Base-by-base conservation (phyloP, 108 stramenopile species). In the Craspedostauros australis region DNA sequence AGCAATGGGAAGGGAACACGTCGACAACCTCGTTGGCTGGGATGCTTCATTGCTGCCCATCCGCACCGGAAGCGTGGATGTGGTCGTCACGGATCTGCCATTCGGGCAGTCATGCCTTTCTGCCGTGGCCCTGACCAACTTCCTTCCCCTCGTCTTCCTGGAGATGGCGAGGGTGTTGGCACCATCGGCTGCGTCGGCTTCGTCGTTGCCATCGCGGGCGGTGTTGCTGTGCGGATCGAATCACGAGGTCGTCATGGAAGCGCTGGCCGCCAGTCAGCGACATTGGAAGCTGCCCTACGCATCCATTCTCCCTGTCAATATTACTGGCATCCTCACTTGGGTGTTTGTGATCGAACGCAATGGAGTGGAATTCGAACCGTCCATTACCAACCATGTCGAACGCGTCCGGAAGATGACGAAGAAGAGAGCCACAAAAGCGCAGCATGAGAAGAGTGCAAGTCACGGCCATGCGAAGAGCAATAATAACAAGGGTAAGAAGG, bases 281-380 rank as follows among this genome's bases (percentile, higher is more conserved):
- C 58, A 48, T 24, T 56, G 54, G 74, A 55, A 44, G 16, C n/a
- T 46, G 12, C 82, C 82, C 2, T 66, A 63, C 23, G 44, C 47
- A 4, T 57, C 73, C 4, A 64, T 75, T 5, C 68, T 77, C 27
- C 83, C 83, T 8, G 83, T 79, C 8, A 75, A 73, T 43, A 76
- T 85, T 52, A 73, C 76, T 19, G 83, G 83, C 20, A 18, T 80
- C 0, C 29, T 72, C 18, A 79, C 83, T 2, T 85, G 83, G 83
- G 54, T 75, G 1, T 20, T 80, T 15, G 43, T 48, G 15, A 48
- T 65, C 9, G 44, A 53, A 30, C 53, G 77, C 22, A 66, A 49
- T 37, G 56, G 46, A 1, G 22, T 12, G 1, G 2, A 20, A 4
- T 62, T 42, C 30, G 43, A 55, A 40, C 0, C 25, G 30, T 25